Evolutionary conservation across 225 moss, liverwort and hornwort genomes (phyloP), one percentile per base, ranked within the genome.

Genomic region (Polytrichum commune): DNA sequence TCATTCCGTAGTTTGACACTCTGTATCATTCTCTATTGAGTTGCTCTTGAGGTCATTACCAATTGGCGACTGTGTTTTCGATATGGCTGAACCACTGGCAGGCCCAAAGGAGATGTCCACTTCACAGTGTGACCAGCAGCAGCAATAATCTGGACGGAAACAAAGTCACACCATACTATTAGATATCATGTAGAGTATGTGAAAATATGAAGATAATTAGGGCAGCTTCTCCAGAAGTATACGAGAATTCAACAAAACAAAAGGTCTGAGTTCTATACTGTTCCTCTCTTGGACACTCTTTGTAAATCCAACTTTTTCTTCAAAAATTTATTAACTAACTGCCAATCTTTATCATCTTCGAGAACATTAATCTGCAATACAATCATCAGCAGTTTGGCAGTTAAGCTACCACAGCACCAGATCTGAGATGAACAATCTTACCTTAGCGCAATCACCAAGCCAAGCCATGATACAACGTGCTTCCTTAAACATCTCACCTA

Each of bases 381-480:
- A 46, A 46, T 16, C 46, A 13, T 46, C 3, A 46, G 16, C 4
- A 4, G 46, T 46, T 10, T 46, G 46, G 46, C 46, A 46, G 4
- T 46, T 46, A 46, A 46, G 46, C 13, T 16, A 46, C 46, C 46
- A 46, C 13, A 46, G 13, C 3, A 13, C 16, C 46, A 46, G 46
- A 46, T 46, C 46, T 10, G 46, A 46, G 13, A 46, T 46, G n/a
- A 1, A 20, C 60, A 60, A n/a, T 58, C 58, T 69, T 29, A 85
- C 95, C 91, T 85, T 89, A 54, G 95, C 95, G 73, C 92, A 95
- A 64, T 92, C 91, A 65, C 95, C 95, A 68, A 95, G 92, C 95
- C 95, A 95, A 62, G 55, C 74, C 95, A 95, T 95, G 63, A 92
- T 95, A 72, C 84, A 91, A 62, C 92, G 83, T 57, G 95, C 95